Evolutionary conservation across 225 moss, liverwort and hornwort genomes (phyloP), one percentile per base, ranked within the genome.

Genomic region (Thuidium tamariscinum): DNA sequence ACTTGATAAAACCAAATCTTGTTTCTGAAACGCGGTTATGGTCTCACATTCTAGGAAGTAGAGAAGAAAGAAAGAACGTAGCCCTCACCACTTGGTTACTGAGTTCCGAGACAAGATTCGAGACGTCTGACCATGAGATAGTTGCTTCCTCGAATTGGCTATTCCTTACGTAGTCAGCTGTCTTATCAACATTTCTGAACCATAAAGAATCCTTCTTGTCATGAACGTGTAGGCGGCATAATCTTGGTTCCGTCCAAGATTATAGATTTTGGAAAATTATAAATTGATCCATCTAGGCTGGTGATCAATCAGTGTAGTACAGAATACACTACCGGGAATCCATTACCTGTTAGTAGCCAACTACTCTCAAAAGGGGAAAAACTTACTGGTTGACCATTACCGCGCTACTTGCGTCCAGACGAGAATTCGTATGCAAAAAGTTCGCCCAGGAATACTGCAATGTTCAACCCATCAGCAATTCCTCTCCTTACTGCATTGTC

Each of bases 391-490:
- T 89, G 27, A 92, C 84, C 73, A 85, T 36, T 41, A 61, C 67
- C 20, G 83, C 92, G 82, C 85, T 82, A 32, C 67, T 25, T 57
- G 85, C 87, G 71, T 92, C 90, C 30, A 92, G 70, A 36, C 92
- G 92, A 89, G 92, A 92, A 82, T 92, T 92, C 7, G 89, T 41
- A 29, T 87, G 79, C 57, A 92, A 82, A 80, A 92, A 92, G 42
- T 71, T 79, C 26, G 82, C 92, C 92, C 92, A 92, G 39, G 92
- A 90, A 85, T 89, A 92, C 92, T 92, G 90, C 88, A 87, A 63
- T 64, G 65, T 51, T 81, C 37, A 76, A 71, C 71, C 59, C 88
- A 82, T 55, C 74, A 74, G 51, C 74, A 82, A 56, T 65, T 63
- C 61, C 32, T 79, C 73, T 71, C 22, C 5, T 89, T 54, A 72